A percentile compares a stretch with the other conserved stretches of the same genome.
Evolutionary conservation across 345 rosid genomes (phyloP).

Genomic region (Camelina hispida): DNA sequence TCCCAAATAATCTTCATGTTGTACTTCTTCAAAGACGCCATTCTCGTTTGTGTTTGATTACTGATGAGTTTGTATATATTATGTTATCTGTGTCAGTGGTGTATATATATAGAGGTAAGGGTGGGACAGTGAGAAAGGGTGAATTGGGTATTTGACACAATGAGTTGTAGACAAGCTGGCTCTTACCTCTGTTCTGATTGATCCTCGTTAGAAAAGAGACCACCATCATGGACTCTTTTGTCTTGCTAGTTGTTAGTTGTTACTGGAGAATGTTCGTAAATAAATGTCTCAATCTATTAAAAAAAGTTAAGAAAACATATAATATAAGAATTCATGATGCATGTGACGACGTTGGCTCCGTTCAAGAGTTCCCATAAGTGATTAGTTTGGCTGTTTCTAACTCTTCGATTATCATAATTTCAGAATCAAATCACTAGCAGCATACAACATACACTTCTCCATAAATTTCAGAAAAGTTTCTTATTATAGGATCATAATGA

Average conservation of each 20-base stretch:
- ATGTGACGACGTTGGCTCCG: constrained; percentile 10
- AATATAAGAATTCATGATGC: not conserved
- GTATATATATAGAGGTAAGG: not conserved
- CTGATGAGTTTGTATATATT: constrained; percentile 11
- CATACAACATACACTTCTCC: not conserved
- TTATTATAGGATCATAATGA: constrained; percentile 7
- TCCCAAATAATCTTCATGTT: constrained; percentile 33
- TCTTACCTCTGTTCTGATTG: not conserved
- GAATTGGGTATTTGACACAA: not conserved
- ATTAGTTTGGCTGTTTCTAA: constrained; percentile 11
- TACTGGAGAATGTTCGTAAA: constrained; percentile 36
- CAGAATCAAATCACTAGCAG: constrained; percentile 2
- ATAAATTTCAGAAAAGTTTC: not conserved
- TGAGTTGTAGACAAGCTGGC: constrained; percentile 46
- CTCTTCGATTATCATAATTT: not conserved
- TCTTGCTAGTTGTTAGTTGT: constrained; percentile 13
- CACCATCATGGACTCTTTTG: constrained; percentile 20
- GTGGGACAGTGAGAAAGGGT: constrained; percentile 26
- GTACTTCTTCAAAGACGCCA: constrained; percentile 28
- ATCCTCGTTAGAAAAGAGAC: constrained; percentile 17
- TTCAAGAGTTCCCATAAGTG: not conserved
- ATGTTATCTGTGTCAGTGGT: constrained; percentile 9
- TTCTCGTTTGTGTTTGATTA: constrained; percentile 44
- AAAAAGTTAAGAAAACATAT: not conserved
- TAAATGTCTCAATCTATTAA: constrained; percentile 14